Conservation (phyloP, 352 stramenopile species). For the Pythium oligandrum region DNA sequence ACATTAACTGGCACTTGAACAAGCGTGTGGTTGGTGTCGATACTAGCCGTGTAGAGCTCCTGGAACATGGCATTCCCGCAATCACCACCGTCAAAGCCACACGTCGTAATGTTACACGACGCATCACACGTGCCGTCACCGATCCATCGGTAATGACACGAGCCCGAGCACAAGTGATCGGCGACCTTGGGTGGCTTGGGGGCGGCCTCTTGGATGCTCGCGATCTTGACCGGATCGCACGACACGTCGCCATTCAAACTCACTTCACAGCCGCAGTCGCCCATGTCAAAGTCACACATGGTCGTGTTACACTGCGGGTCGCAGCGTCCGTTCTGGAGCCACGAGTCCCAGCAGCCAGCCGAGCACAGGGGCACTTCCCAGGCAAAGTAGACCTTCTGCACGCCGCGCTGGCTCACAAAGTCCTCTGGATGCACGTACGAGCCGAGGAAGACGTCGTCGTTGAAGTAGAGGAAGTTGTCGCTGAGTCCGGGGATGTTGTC, state of each 20-base stretch:
- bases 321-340: constrained; percentile 82
- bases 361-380: constrained; percentile 92
- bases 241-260: constrained; percentile 36
- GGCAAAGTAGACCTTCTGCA: constrained; percentile 90
- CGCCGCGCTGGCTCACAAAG: constrained; percentile 83
- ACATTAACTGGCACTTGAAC: constrained; percentile 58
- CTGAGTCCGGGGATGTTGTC: constrained; percentile 92
- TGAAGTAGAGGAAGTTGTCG: constrained; percentile 95
- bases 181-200: constrained; percentile 38
- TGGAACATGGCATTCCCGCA: constrained; percentile 41
- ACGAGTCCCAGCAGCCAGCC: constrained; percentile 63
- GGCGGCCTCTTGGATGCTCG: constrained; percentile 44
- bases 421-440: constrained; percentile 85
- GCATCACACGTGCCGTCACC: constrained; percentile 76
- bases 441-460: constrained; percentile 95
- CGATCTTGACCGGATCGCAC: constrained; percentile 61
- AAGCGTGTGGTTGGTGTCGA: constrained; percentile 51
- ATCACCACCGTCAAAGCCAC: constrained; percentile 83
- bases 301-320: constrained; percentile 87
- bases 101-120: constrained; percentile 75
- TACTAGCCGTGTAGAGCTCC: constrained; percentile 35
- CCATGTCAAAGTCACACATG: constrained; percentile 90
- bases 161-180: constrained; percentile 62
- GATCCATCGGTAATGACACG: constrained; percentile 77
- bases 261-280: constrained; percentile 88